phyloP scores from a whole-genome alignment of 495 filamentous ascomycete genomes.

The Glonium stellatum region DNA sequence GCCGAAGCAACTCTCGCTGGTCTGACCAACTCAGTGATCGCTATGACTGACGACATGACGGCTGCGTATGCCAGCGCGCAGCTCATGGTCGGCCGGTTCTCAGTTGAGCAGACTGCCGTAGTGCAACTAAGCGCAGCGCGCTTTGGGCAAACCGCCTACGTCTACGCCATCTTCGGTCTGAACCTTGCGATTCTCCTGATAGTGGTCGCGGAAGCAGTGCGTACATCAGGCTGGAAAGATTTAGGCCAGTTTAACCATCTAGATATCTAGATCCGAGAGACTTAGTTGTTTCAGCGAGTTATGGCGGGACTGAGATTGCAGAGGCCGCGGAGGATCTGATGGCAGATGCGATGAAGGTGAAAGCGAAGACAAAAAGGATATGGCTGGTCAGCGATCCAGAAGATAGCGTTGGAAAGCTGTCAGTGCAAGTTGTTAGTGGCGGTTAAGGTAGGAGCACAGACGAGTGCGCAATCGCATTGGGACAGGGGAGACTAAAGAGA shows the following conservation, averaged over 20 bases:
- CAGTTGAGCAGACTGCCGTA: conserved; percentile 1
- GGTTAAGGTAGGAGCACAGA: background rate
- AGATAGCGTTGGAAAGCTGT: background rate
- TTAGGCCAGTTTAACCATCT: conserved; percentile 19
- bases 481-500: background rate
- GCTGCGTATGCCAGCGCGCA: conserved; percentile 33
- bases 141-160: conserved; percentile 32
- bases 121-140: conserved; percentile 23
- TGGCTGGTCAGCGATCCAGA: background rate
- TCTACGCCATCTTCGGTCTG: conserved; percentile 29
- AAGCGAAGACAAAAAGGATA: background rate
- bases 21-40: conserved; percentile 31
- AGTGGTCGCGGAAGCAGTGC: conserved; percentile 9
- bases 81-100: conserved; percentile 30
- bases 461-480: background rate
- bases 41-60: conserved; percentile 36
- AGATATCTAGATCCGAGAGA: conserved; percentile 23
- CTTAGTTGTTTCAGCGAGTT: conserved; percentile 13
- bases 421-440: background rate
- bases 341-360: background rate
- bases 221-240: conserved; percentile 14
- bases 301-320: conserved; percentile 16
- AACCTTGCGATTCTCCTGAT: conserved; percentile 15
- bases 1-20: conserved; percentile 29
- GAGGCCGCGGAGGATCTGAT: conserved; percentile 6